Conservation (phyloP, 1,139 yeast genomes). For the Hansenula lynferdii region DNA sequence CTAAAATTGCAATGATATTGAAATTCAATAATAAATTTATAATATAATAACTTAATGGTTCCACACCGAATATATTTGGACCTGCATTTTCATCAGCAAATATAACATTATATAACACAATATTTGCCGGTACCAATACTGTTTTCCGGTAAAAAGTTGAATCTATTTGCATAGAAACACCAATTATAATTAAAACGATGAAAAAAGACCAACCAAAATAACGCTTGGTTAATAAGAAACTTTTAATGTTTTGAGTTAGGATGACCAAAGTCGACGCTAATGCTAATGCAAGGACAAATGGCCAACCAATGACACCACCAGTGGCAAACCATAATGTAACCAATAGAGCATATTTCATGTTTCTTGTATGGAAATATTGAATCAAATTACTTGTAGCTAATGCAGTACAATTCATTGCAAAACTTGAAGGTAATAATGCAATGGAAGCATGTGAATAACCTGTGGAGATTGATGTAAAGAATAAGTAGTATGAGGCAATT, state of each 20-base stretch:
- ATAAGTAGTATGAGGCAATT: conserved; percentile 55
- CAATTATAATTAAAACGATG: conserved; percentile 28
- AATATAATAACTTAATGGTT: conserved; percentile 73
- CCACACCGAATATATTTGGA: conserved; percentile 88
- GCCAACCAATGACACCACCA: conserved; percentile 90
- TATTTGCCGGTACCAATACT: conserved; percentile 74
- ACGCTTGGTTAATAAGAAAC: conserved; percentile 10
- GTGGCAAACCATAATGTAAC: conserved; percentile 50
- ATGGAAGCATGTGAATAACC: conserved; percentile 87
- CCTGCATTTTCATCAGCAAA: conserved; percentile 67
- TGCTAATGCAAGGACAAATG: conserved; percentile 68
- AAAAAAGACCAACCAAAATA: conserved; percentile 23
- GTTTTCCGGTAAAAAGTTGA: conserved; percentile 58
- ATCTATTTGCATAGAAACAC: conserved; percentile 46
- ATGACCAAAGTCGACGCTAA: conserved; percentile 49
- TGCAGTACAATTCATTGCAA: conserved; percentile 68
- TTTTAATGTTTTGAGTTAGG: conserved; percentile 14
- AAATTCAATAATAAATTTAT: conserved; percentile 71
- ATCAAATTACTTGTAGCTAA: conserved; percentile 43
- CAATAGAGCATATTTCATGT: conserved; percentile 26
- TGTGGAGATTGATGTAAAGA: conserved; percentile 43
- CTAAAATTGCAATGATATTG: conserved; percentile 49
- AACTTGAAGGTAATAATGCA: conserved; percentile 79
- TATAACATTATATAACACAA: conserved; percentile 78
- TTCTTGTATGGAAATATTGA: conserved; percentile 12